Evolutionary conservation across 257 asterid species (phyloP), one percentile per base, ranked within the genome.

Genomic region (Solanum lycopersicoides): DNA sequence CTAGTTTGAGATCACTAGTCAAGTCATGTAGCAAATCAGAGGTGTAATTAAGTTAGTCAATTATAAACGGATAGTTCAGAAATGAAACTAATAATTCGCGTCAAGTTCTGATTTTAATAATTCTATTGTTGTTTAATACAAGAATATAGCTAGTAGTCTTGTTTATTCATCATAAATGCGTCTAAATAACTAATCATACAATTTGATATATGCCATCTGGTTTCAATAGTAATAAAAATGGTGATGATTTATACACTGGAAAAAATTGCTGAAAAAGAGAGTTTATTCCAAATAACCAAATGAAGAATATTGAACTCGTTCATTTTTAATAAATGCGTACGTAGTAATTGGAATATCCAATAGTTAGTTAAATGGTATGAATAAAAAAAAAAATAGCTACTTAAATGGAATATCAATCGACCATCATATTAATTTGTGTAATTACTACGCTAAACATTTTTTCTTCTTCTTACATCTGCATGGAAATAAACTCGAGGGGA

Each of bases 401-500:
- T n/a, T 11, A 63, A 65, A 65, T 77, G 3, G 65, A 76, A 77
- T 44, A 14, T 25, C 63, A 20, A 56, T 56, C 12, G 66, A 56
- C 66, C 37, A 9, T 79, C 16, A 25, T 45, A 15, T 79, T 28
- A 45, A 14, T 76, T 42, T 79, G 65, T 44, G 39, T 44, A 25
- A 44, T 25, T 45, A 79, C 39, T 79, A 44, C 16, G 18, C 47
- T 37, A 35, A 74, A 18, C 42, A 30, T 69, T 30, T 69, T 69
- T 69, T 68, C 20, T 30, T 30, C 23, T 68, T 69, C 75, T 69
- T 87, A 82, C 83, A 72, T 72, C 35, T 60, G 71, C 87, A 86
- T 86, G 92, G 68, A 88, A 77, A 90, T 69, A 72, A 91, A 86
- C 77, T 59, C 34, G 39, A 72, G n/a, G 65, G 45, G 72, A 76